These are phyloP conservation scores for Digitaria exilis DNA, from an alignment of 202 grass and related monocot species.

Conservation along the genomic window DNA sequence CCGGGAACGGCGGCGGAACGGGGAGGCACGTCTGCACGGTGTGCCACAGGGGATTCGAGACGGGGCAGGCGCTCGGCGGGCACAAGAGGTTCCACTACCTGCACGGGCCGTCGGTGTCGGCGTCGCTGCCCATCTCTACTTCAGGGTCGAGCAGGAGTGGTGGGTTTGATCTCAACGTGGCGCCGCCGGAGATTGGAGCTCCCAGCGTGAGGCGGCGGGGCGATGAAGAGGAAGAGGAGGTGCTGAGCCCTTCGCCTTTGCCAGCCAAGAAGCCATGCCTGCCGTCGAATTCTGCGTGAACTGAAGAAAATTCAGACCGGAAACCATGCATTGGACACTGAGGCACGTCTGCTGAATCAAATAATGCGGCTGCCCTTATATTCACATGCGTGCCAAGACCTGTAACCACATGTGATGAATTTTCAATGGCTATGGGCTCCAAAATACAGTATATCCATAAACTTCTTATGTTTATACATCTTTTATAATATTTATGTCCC, in stretches of 20 bases:
- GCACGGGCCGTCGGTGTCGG: slow-evolving; percentile 41
- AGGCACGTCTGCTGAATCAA: no score
- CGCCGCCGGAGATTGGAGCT: not conserved
- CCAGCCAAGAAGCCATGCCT: slow-evolving; percentile 50
- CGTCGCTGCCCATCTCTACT: not conserved
- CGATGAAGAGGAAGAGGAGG: slow-evolving; percentile 35
- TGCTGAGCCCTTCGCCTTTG: slow-evolving; percentile 27
- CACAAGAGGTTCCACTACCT: slow-evolving; percentile 76
- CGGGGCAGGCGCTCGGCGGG: slow-evolving; percentile 73
- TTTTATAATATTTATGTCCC: not conserved
- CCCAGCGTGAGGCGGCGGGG: not conserved
- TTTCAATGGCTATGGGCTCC: not conserved
- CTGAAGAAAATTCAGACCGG: not conserved
- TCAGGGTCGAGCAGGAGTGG: slow-evolving; percentile 15
- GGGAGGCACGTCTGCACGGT: slow-evolving; percentile 61
- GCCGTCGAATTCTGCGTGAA: not conserved
- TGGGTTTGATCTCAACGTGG: slow-evolving; percentile 60
- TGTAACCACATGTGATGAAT: not conserved
- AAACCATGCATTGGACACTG: not conserved
- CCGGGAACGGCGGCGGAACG: not conserved
- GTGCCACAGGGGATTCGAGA: slow-evolving; percentile 54
- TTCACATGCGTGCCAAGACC: not conserved
- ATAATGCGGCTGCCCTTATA: not conserved
- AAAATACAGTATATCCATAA: not conserved
- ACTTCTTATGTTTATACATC: not conserved